Percentiles rank a stretch among this genome's conserved stretches.
These are phyloP conservation scores for Phytopythium boreale DNA, from an alignment of 352 stramenopile species.

Conservation along the genomic window DNA sequence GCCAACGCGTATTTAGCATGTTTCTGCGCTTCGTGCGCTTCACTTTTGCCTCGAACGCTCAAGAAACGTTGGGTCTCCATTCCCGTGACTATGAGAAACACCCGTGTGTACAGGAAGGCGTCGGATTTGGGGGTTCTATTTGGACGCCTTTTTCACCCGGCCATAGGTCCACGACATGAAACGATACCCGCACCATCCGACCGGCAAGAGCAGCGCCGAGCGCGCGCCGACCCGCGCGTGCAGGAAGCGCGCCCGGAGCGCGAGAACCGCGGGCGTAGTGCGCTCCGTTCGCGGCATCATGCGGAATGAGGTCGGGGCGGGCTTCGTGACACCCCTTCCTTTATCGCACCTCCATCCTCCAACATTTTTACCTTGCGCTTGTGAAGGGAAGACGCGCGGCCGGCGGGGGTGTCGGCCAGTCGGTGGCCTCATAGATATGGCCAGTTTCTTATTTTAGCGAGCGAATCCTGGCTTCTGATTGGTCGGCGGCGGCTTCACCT, in stretches of 20 bases:
- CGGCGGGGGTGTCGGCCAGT: background rate
- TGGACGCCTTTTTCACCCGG: background rate
- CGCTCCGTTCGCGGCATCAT: conserved; percentile 15
- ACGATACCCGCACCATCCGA: background rate
- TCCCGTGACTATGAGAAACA: conserved; percentile 5
- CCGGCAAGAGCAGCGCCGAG: background rate
- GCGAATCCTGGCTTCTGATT: conserved; percentile 12
- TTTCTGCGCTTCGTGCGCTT: background rate
- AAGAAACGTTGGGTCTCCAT: background rate
- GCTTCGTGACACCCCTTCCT: conserved; percentile 38
- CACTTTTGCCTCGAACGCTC: too few species aligned
- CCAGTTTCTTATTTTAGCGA: background rate
- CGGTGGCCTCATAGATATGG: background rate
- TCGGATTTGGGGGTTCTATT: background rate
- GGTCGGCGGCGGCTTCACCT: conserved; percentile 15
- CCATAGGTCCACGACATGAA: background rate
- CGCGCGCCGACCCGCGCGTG: background rate
- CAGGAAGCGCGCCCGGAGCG: conserved; percentile 8
- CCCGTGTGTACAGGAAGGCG: background rate
- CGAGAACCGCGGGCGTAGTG: conserved; percentile 2
- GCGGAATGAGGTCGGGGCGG: conserved; percentile 20
- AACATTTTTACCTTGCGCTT: background rate
- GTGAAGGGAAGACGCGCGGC: background rate
- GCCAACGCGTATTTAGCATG: too few species aligned
- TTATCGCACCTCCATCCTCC: conserved; percentile 27